A percentile compares a stretch with the other conserved stretches of the same genome.
Conservation (phyloP, 352 stramenopile genomes). For the Globisporangium cederbergense region DNA sequence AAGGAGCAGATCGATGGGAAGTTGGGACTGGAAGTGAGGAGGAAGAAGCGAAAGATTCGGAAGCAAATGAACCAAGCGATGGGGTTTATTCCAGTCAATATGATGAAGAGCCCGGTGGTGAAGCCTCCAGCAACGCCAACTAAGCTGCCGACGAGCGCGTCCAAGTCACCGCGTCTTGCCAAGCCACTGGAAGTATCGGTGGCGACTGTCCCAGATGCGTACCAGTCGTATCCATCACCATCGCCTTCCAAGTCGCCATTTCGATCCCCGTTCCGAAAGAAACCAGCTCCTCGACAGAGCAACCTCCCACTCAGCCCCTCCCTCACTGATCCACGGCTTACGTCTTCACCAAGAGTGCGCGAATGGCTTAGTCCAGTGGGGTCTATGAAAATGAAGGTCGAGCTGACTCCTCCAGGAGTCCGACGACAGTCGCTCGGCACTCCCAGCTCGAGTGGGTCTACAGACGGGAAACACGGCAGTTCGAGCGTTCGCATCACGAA, state of each 20-base stretch:
- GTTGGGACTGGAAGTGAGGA: conserved; percentile 38
- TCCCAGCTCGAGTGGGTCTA: conserved; percentile 11
- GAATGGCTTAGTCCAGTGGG: conserved; percentile 69
- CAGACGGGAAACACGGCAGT: conserved; percentile 19
- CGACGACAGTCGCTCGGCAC: conserved; percentile 22
- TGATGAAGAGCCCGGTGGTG: conserved; percentile 49
- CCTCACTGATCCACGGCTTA: conserved; percentile 17
- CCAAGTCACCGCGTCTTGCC: conserved; percentile 45
- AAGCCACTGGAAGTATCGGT: conserved; percentile 43
- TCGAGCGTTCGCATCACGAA: conserved; percentile 29
- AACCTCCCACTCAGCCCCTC: conserved; percentile 21
- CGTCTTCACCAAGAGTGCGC: conserved; percentile 30
- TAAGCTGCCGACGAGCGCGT: conserved; percentile 33
- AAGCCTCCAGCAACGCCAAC: conserved; percentile 34
- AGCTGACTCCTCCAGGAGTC: conserved; percentile 28
- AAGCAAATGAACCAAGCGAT: conserved; percentile 54
- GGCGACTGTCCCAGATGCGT: conserved; percentile 35
- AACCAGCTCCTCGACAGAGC: conserved; percentile 33
- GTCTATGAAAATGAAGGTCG: conserved; percentile 28
- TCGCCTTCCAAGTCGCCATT: conserved; percentile 68
- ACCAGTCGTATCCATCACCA: conserved; percentile 39
- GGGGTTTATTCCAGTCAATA: conserved; percentile 74
- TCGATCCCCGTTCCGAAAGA: conserved; percentile 76
- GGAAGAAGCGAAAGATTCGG: conserved; percentile 81
- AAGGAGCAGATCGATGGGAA: conserved; percentile 70